Conservation (phyloP, 176 grass and related monocot genomes). For the bread wheat (Triticum aestivum) region DNA sequence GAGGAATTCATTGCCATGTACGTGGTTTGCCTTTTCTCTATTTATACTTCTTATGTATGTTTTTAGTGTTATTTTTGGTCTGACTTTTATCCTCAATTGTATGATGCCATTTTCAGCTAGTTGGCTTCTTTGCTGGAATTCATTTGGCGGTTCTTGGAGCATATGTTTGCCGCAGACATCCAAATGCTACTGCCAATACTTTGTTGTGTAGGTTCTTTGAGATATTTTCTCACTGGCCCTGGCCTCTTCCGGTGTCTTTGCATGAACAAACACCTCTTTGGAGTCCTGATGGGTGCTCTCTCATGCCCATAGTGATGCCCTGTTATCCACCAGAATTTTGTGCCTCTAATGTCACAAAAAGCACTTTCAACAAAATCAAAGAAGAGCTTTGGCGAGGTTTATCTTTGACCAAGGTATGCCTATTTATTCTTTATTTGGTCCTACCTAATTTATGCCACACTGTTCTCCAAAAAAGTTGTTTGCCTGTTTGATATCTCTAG, state of each 20-base stretch:
- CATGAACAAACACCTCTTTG: conserved; percentile 37
- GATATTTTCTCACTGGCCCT: conserved; percentile 58
- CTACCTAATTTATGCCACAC: background rate
- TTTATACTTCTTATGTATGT: background rate
- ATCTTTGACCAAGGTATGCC: conserved; percentile 57
- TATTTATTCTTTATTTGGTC: conserved; percentile 6
- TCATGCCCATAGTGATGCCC: conserved; percentile 76
- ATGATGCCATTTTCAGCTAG: conserved; percentile 43
- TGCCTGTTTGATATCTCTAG: conserved; percentile 22
- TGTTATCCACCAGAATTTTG: conserved; percentile 37
- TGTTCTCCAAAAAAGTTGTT: background rate
- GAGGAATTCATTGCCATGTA: conserved; percentile 74
- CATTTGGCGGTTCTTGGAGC: conserved; percentile 67
- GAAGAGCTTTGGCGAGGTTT: conserved; percentile 57
- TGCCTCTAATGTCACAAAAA: conserved; percentile 59
- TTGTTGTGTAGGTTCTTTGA: conserved; percentile 58
- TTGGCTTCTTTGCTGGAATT: conserved; percentile 75
- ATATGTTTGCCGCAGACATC: conserved; percentile 64
- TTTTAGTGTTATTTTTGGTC: background rate
- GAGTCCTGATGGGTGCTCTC: conserved; percentile 47
- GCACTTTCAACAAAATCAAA: conserved; percentile 70
- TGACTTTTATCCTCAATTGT: conserved; percentile 14
- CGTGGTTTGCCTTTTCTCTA: conserved; percentile 17
- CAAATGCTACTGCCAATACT: conserved; percentile 50
- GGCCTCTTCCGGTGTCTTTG: conserved; percentile 68